Percentiles rank a stretch among this genome's conserved stretches.
Evolutionary conservation across 2,329 filamentous ascomycete genomes (phyloP).

Genomic region (Trichophyton equinum): DNA sequence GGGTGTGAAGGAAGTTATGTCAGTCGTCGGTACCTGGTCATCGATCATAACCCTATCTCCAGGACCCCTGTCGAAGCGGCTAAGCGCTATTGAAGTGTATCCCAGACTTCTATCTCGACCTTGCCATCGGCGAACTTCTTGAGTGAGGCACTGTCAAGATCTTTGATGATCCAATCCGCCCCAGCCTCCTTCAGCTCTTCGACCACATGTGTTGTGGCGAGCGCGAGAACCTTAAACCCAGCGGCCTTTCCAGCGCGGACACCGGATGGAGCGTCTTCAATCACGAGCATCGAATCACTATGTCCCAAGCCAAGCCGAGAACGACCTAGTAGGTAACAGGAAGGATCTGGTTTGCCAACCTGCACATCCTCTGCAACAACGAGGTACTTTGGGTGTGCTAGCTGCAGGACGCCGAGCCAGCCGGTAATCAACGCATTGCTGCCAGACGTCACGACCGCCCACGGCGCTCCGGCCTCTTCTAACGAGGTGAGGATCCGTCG

Average conservation of each 20-base stretch:
- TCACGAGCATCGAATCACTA: conserved; percentile 52
- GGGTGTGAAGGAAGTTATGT: neutral
- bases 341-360: conserved; percentile 64
- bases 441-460: conserved; percentile 74
- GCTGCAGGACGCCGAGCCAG: conserved; percentile 55
- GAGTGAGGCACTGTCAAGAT: conserved; percentile 61
- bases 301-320: conserved; percentile 43
- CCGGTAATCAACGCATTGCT: conserved; percentile 54
- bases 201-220: conserved; percentile 69
- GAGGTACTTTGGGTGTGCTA: conserved; percentile 53
- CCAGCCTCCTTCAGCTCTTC: conserved; percentile 59
- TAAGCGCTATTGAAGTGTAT: conserved; percentile 36
- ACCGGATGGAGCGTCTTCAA: conserved; percentile 83
- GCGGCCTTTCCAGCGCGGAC: conserved; percentile 73
- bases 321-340: conserved; percentile 58
- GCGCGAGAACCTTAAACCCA: conserved; percentile 70
- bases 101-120: conserved; percentile 54
- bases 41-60: conserved; percentile 3
- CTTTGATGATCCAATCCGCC: conserved; percentile 78
- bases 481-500: conserved; percentile 56
- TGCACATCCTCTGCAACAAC: conserved; percentile 65
- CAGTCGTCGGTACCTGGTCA: neutral
- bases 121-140: conserved; percentile 43
- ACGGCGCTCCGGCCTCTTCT: conserved; percentile 51
- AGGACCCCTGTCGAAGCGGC: neutral